A percentile compares a stretch with the other conserved stretches of the same genome.
These are phyloP conservation scores for Mikania micrantha DNA, from an alignment of 129 eudicot species.

Conservation along the genomic window DNA sequence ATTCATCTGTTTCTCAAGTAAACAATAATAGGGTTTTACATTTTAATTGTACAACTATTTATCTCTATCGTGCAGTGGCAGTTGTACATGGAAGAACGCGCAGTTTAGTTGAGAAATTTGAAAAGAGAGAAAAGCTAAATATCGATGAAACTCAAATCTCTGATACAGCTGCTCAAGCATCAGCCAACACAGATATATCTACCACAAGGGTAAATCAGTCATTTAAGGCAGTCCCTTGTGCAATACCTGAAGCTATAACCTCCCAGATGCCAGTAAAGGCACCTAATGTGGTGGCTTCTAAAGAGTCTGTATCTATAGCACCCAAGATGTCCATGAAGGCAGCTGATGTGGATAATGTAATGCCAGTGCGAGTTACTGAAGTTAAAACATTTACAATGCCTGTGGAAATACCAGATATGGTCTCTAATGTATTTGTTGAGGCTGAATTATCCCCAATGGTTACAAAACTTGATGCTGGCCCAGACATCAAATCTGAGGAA, in stretches of 20 bases:
- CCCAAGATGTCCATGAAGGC: background rate
- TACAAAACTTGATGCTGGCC: slow-evolving; percentile 7
- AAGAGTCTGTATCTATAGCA: slow-evolving; percentile 15
- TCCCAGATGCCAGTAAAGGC: slow-evolving; percentile 7
- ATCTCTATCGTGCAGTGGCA: slow-evolving; percentile 43
- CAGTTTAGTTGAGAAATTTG: slow-evolving; percentile 89
- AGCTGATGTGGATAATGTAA: background rate
- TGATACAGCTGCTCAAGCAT: slow-evolving; percentile 23
- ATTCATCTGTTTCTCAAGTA: background rate
- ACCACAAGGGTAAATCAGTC: slow-evolving; percentile 12
- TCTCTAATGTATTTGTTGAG: slow-evolving; percentile 6
- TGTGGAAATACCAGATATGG: background rate
- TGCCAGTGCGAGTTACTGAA: background rate
- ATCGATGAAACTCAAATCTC: slow-evolving; percentile 34
- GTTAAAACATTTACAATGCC: slow-evolving; percentile 15
- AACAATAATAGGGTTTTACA: background rate
- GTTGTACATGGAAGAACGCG: slow-evolving; percentile 93
- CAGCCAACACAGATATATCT: slow-evolving; percentile 24
- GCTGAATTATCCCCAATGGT: slow-evolving; percentile 7
- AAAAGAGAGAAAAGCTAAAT: slow-evolving; percentile 50
- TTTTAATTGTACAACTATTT: slow-evolving; percentile 6
- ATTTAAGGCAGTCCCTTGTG: slow-evolving; percentile 15
- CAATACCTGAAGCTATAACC: slow-evolving; percentile 13
- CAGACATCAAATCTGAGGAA: slow-evolving; percentile 9
- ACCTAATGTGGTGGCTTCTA: background rate